These are phyloP conservation scores for Trichoderma semiorbis DNA, from an alignment of 2,329 filamentous ascomycete species.

Conservation along the genomic window DNA sequence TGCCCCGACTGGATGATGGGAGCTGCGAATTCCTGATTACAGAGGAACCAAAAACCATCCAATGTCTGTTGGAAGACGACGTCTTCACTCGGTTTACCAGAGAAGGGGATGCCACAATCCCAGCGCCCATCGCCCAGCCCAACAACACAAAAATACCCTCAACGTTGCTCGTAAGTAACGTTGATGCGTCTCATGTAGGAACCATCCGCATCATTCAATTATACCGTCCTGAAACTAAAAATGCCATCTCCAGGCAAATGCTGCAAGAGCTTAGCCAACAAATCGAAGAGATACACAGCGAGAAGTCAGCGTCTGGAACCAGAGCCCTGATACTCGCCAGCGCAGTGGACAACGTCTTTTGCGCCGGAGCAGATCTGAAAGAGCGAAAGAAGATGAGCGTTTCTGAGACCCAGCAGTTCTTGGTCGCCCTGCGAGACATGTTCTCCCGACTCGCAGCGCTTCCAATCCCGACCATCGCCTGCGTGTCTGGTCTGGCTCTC, in stretches of 20 bases:
- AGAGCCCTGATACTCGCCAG: slow-evolving; percentile 80
- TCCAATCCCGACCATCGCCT: slow-evolving; percentile 84
- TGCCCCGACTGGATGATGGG: background rate
- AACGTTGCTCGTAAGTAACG: background rate
- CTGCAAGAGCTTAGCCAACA: background rate
- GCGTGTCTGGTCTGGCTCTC: slow-evolving; percentile 79
- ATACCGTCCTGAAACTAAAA: background rate
- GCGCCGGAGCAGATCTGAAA: slow-evolving; percentile 91
- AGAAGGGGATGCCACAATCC: background rate
- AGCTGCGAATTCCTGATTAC: background rate
- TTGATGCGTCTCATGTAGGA: background rate
- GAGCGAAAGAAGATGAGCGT: slow-evolving; percentile 72
- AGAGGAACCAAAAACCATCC: background rate
- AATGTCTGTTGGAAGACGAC: background rate
- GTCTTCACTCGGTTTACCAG: background rate
- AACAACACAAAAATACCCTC: background rate
- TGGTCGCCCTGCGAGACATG: slow-evolving; percentile 70
- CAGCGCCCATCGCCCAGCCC: background rate
- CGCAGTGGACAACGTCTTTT: slow-evolving; percentile 80
- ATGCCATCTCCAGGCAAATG: background rate
- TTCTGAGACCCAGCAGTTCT: slow-evolving; percentile 71
- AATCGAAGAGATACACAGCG: background rate
- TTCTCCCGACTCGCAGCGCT: slow-evolving; percentile 70
- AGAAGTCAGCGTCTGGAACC: slow-evolving; percentile 42
- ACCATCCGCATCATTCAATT: background rate